Evolutionary conservation across 2,329 filamentous ascomycete genomes (phyloP).

Genomic region (Aureobasidium sp.): DNA sequence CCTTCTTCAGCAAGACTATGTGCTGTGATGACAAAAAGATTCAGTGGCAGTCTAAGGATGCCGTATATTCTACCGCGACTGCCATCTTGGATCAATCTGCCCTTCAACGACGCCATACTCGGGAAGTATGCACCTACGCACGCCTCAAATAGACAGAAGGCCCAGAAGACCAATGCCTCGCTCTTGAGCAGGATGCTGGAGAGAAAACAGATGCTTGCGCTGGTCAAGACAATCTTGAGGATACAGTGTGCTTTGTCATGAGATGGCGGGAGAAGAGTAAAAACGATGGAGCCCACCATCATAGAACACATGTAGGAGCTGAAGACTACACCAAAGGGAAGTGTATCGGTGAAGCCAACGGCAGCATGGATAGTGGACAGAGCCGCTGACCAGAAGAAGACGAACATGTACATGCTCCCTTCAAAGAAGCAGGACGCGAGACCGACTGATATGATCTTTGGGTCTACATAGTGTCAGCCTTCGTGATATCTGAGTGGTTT

Average conservation of each 20-base stretch:
- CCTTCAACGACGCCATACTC: slow-evolving; percentile 47
- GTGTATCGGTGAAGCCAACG: slow-evolving; percentile 16
- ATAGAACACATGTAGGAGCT: slow-evolving; percentile 51
- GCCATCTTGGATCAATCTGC: slow-evolving; percentile 45
- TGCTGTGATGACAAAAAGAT: slow-evolving; percentile 46
- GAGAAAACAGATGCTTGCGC: slow-evolving; percentile 29
- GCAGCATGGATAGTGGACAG: slow-evolving; percentile 22
- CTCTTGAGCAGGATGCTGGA: slow-evolving; percentile 31
- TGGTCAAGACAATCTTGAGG: slow-evolving; percentile 32
- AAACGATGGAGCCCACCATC: slow-evolving; percentile 49
- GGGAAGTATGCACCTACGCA: slow-evolving; percentile 53
- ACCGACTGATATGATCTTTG: slow-evolving; percentile 42
- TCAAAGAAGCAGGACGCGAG: slow-evolving; percentile 51
- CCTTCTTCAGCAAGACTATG: slow-evolving; percentile 36
- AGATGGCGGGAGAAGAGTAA: slow-evolving; percentile 32
- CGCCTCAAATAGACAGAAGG: slow-evolving; percentile 48
- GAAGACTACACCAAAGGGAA: slow-evolving; percentile 46
- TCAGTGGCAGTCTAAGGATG: slow-evolving; percentile 49
- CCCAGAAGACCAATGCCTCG: slow-evolving; percentile 42
- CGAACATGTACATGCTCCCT: slow-evolving; percentile 53
- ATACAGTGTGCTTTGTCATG: slow-evolving; percentile 23
- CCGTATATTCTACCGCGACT: slow-evolving; percentile 48
- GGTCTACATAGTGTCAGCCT: slow-evolving; percentile 24
- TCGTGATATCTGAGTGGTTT: not conserved
- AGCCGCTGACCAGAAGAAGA: slow-evolving; percentile 54